These are phyloP conservation scores for Neurospora sp. DNA, from an alignment of 495 filamentous ascomycete genomes.

Conservation along the genomic window DNA sequence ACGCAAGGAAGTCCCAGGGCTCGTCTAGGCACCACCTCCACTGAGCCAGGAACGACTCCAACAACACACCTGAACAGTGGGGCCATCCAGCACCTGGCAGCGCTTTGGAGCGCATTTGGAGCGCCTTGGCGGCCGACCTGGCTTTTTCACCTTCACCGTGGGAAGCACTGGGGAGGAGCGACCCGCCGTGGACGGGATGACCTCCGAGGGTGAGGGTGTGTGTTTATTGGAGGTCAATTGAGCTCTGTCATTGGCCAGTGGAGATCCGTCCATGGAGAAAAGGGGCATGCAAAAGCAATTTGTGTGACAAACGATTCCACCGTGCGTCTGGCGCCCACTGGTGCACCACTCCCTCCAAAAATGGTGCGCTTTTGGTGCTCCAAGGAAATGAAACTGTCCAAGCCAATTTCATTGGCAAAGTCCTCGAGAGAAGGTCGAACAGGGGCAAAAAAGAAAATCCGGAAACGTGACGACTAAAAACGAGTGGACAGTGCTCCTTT, in stretches of 20 bases:
- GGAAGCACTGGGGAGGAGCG: neutral
- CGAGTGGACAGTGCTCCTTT: conserved; percentile 6
- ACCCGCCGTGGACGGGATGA: neutral
- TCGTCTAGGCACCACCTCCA: neutral
- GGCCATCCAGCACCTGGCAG: neutral
- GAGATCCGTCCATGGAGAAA: neutral
- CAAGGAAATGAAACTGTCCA: conserved; percentile 13
- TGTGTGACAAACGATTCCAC: neutral
- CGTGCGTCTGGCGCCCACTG: neutral
- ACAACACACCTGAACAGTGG: neutral
- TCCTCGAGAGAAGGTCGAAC: neutral
- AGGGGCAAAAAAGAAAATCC: conserved; percentile 17
- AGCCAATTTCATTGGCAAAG: conserved; percentile 8
- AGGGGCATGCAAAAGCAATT: neutral
- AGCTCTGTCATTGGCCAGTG: neutral
- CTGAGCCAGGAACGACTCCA: neutral
- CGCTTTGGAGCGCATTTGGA: neutral
- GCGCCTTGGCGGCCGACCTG: neutral
- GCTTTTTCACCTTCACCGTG: neutral
- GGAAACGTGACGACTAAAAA: conserved; percentile 8
- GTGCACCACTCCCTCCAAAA: neutral
- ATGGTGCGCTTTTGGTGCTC: conserved; percentile 10
- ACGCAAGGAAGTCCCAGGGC: neutral
- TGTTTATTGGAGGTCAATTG: neutral
- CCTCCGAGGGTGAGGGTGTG: neutral